Conservation (phyloP, 176 grass and related monocot species). For the Zea mays region DNA sequence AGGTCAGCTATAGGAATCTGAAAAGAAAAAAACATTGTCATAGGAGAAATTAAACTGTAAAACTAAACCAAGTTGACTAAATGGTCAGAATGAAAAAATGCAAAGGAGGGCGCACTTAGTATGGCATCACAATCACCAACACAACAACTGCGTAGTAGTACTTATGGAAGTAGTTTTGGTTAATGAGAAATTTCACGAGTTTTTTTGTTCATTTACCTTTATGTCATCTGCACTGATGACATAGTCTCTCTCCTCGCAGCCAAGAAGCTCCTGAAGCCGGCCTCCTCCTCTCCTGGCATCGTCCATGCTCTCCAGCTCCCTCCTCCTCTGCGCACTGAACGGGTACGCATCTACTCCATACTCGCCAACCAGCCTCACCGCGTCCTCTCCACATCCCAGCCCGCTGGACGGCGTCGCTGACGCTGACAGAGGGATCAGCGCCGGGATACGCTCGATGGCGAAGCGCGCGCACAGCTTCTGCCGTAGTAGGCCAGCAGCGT, state of each 20-base stretch:
- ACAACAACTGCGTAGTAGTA: not conserved
- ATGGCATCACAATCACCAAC: not conserved
- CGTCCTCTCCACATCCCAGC: constrained; percentile 39
- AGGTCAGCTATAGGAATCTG: constrained; percentile 43
- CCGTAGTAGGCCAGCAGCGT: constrained; percentile 22
- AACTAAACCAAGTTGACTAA: not conserved
- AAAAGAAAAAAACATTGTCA: constrained; percentile 15
- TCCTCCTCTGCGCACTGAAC: constrained; percentile 46
- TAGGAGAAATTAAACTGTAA: not conserved
- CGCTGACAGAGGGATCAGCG: constrained; percentile 52
- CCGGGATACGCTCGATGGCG: constrained; percentile 43
- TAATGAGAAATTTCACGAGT: not conserved
- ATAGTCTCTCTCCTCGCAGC: constrained; percentile 45
- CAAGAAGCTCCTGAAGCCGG: constrained; percentile 55
- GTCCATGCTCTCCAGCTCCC: constrained; percentile 52
- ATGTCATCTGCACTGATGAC: constrained; percentile 40
- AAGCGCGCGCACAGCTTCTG: constrained; percentile 21
- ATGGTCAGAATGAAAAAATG: constrained; percentile 9
- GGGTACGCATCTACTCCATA: constrained; percentile 53
- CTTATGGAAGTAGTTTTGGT: not conserved
- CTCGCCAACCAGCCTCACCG: constrained; percentile 45
- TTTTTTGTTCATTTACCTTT: constrained; percentile 41
- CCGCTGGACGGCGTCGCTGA: not conserved
- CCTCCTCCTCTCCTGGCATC: constrained; percentile 49
- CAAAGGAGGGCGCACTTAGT: not conserved